Evolutionary conservation across 1,284 basidiomycete species (phyloP), one percentile per base, ranked within the genome.

Genomic region (Schizophyllum amplum): DNA sequence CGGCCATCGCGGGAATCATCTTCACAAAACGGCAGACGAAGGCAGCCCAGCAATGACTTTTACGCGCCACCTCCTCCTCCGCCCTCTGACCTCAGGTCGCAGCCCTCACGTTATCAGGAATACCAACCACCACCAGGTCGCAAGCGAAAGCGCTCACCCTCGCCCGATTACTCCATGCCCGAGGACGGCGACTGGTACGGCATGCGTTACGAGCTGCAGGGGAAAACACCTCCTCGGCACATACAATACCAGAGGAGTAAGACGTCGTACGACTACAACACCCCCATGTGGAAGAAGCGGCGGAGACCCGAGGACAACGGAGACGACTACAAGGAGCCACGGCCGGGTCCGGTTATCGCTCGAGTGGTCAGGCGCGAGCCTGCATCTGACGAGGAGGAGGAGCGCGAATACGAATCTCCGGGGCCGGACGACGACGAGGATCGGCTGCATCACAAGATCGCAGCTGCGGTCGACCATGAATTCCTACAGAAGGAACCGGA

Each of bases 401-500:
- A 42, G 3, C 33, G 60, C 27, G 57, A 63, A 51, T 68, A 68
- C 24, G 64, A 66, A 15, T 67, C 69, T 15, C 69, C 70, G 1
- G 58, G 60, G 24, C 59, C 66, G 7, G 67, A 70, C 49, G 75
- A 73, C 22, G 69, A 72, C 9, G 62, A 63, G 26, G 72, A 73
- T 22, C 65, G 72, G 51, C 57, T 69, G 50, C 68, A 75, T 57
- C 67, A 71, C 13, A 64, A 67, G 24, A 70, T 81, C 52, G 64
- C 67, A 22, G 65, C 69, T 33, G 73, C 71, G 46, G 71, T 80
- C 20, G 72, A 42, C 33, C 33, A 76, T 58, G 58, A 67, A 6
- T 59, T 70, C 21, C 61, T 82, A 20, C 71, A 75, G 57, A 66
- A 71, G 21, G 72, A 80, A 54, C 58, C 64, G 4, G 67, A 62